Conservation (phyloP, 345 rosid genomes). For the Clausena lansium region DNA sequence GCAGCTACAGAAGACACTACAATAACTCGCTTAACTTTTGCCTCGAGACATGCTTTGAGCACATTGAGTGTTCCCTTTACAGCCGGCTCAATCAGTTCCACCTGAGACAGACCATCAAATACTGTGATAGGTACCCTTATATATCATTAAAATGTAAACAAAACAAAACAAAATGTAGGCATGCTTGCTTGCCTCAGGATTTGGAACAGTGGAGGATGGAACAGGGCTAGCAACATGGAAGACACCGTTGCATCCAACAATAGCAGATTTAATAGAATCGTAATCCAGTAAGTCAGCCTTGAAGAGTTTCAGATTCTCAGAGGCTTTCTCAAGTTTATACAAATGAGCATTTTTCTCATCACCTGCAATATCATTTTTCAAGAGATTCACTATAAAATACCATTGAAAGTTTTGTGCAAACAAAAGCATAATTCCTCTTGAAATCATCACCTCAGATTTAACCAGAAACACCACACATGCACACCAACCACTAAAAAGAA, state of each 20-base stretch:
- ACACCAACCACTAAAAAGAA: background rate
- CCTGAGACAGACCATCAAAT: constrained; percentile 20
- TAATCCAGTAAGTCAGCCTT: background rate
- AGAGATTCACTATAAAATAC: background rate
- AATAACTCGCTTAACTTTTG: constrained; percentile 56
- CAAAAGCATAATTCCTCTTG: background rate
- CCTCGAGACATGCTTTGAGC: constrained; percentile 56
- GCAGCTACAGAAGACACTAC: constrained; percentile 62
- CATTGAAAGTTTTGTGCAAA: background rate
- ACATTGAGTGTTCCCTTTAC: constrained; percentile 70
- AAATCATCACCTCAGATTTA: no score
- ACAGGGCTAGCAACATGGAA: background rate
- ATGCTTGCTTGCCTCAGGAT: background rate
- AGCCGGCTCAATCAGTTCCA: constrained; percentile 58
- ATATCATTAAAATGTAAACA: no score
- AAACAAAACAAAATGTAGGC: background rate
- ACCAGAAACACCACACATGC: background rate
- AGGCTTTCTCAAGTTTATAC: background rate
- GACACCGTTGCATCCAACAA: background rate
- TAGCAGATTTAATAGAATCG: background rate
- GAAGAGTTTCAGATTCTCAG: background rate
- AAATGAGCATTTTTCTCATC: background rate
- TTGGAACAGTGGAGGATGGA: background rate
- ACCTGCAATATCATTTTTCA: background rate
- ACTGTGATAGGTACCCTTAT: background rate